Evolutionary conservation across 805 yeast genomes (phyloP).

Genomic region (Ogataea corticis): DNA sequence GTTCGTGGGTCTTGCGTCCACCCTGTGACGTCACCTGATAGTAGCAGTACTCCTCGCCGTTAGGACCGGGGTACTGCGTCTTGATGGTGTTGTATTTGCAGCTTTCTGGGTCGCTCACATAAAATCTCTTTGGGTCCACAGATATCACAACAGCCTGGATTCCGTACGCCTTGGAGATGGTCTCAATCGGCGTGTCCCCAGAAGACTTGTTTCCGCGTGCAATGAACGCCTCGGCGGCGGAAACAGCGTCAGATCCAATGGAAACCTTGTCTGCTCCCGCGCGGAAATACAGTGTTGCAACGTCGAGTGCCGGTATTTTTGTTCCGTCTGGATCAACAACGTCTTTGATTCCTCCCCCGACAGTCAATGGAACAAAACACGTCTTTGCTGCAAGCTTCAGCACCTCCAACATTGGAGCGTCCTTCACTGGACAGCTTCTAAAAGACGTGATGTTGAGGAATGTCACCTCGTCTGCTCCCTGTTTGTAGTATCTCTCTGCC

Average conservation of each 20-base stretch:
- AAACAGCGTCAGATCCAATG: slow-evolving; percentile 96
- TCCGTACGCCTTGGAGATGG: slow-evolving; percentile 90
- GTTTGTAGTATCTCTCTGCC: slow-evolving; percentile 85
- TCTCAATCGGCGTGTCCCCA: slow-evolving; percentile 89
- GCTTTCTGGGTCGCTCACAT: slow-evolving; percentile 60
- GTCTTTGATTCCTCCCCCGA: slow-evolving; percentile 97
- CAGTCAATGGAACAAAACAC: slow-evolving; percentile 94
- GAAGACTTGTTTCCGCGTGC: slow-evolving; percentile 53
- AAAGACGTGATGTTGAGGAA: slow-evolving; percentile 94
- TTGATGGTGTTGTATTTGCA: slow-evolving; percentile 64
- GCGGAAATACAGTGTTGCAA: slow-evolving; percentile 87
- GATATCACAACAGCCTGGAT: slow-evolving; percentile 97
- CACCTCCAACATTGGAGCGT: slow-evolving; percentile 95
- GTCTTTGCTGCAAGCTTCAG: slow-evolving; percentile 79
- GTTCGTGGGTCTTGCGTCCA: slow-evolving; percentile 83
- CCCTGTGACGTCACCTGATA: slow-evolving; percentile 96
- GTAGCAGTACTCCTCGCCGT: slow-evolving; percentile 87
- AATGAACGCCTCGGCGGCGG: slow-evolving; percentile 83
- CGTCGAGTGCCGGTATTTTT: slow-evolving; percentile 77
- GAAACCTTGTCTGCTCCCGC: slow-evolving; percentile 99
- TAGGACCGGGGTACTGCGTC: slow-evolving; percentile 74
- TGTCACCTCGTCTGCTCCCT: slow-evolving; percentile 97
- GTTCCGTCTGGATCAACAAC: slow-evolving; percentile 84
- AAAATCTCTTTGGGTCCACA: slow-evolving; percentile 93
- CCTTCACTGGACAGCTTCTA: slow-evolving; percentile 88